These are phyloP conservation scores for Citrus trifoliata DNA, from an alignment of 345 rosid genomes.

Conservation along the genomic window DNA sequence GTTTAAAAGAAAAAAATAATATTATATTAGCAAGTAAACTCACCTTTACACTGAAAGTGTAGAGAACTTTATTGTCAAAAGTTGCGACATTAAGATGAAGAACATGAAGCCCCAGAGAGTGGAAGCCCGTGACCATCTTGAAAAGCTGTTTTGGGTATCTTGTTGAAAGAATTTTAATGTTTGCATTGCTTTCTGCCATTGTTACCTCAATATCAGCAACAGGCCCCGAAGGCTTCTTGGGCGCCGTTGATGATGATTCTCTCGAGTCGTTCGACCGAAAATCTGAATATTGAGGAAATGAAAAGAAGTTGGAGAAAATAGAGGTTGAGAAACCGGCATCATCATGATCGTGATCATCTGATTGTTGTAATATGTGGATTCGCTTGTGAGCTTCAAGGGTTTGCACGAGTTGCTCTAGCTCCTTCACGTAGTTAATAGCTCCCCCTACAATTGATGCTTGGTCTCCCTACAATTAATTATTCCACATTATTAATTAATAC, in stretches of 20 bases:
- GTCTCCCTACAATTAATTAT: conserved; percentile 41
- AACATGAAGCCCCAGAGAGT: conserved; percentile 38
- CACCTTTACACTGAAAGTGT: conserved; percentile 62
- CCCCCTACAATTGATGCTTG: conserved; percentile 83
- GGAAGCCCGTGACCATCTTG: conserved; percentile 47
- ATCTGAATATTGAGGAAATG: conserved; percentile 53
- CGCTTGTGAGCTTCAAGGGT: conserved; percentile 38
- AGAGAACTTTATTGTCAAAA: conserved; percentile 40
- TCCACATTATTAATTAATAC: neutral
- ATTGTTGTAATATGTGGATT: conserved; percentile 8
- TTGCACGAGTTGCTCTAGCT: conserved; percentile 65
- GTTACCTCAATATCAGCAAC: conserved; percentile 64
- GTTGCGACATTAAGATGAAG: conserved; percentile 63
- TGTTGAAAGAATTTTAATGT: conserved; percentile 50
- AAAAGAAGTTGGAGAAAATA: conserved; percentile 47
- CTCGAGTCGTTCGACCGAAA: neutral
- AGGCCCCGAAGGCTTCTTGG: conserved; percentile 7
- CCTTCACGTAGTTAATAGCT: conserved; percentile 64
- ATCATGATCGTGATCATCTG: neutral
- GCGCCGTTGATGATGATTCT: conserved; percentile 2
- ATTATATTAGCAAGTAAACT: neutral
- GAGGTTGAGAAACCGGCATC: conserved; percentile 1
- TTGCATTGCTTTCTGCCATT: conserved; percentile 54
- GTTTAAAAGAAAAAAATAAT: neutral
- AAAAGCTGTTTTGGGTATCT: conserved; percentile 46